Evolutionary conservation across 2,329 filamentous ascomycete genomes (phyloP).

Genomic region (Aspergillus proliferans): DNA sequence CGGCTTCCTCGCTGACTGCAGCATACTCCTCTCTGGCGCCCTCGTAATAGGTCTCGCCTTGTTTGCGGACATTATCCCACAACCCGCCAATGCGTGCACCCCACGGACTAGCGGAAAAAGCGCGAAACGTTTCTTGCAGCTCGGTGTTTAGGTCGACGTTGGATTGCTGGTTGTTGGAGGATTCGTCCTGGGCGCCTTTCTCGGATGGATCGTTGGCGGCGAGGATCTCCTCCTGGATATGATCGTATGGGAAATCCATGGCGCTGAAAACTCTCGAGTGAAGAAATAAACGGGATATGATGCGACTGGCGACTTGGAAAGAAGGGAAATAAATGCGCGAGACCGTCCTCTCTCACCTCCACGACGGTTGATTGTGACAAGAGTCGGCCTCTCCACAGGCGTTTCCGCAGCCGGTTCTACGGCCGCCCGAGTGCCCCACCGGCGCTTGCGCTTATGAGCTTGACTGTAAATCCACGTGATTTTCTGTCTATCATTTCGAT

Average conservation of each 20-base stretch:
- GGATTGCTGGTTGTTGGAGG: conserved; percentile 21
- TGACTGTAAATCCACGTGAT: conserved; percentile 2
- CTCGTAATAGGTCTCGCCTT: conserved; percentile 85
- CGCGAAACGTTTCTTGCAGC: conserved; percentile 90
- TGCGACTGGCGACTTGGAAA: neutral
- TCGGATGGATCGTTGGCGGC: conserved; percentile 46
- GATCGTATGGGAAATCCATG: conserved; percentile 98
- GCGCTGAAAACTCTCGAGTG: neutral
- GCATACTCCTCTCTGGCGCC: conserved; percentile 75
- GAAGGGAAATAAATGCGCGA: neutral
- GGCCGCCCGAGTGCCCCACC: conserved; percentile 25
- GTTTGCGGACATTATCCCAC: conserved; percentile 86
- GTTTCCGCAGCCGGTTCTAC: conserved; percentile 18
- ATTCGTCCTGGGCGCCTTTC: conserved; percentile 44
- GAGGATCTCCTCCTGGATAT: conserved; percentile 80
- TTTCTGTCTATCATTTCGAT: no score
- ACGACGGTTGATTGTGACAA: conserved; percentile 1
- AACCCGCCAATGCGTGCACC: conserved; percentile 81
- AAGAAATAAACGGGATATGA: neutral
- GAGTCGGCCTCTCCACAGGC: conserved; percentile 1
- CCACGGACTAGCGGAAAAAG: conserved; percentile 87
- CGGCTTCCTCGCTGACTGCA: conserved; percentile 72
- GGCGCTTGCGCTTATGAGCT: neutral
- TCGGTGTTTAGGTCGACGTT: conserved; percentile 68
- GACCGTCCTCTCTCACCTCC: neutral